A percentile compares a stretch with the other conserved stretches of the same genome.
Evolutionary conservation across 2,329 filamentous ascomycete species (phyloP).

Genomic region (Seiridium unicorne): DNA sequence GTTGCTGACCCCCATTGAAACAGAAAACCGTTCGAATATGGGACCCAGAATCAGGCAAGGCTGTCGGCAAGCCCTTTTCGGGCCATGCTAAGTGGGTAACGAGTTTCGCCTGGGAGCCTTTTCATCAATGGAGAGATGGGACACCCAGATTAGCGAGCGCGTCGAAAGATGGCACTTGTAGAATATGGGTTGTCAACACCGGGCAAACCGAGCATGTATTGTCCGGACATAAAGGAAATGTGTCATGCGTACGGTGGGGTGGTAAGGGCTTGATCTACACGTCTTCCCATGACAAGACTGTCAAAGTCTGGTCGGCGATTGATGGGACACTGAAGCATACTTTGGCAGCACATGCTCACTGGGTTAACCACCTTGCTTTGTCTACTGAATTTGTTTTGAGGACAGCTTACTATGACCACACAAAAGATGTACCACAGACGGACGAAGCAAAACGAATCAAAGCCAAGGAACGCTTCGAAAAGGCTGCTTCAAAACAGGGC

Average conservation of each 20-base stretch:
- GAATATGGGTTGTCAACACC: conserved; percentile 81
- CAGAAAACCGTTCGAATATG: conserved; percentile 73
- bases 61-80: conserved; percentile 69
- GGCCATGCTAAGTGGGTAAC: conserved; percentile 91
- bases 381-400: conserved; percentile 89
- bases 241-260: conserved; percentile 92
- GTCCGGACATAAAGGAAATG: conserved; percentile 75
- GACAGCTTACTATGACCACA: conserved; percentile 85
- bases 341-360: conserved; percentile 81
- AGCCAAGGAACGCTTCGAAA: conserved; percentile 80
- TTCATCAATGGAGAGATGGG: conserved; percentile 75
- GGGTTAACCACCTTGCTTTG: conserved; percentile 92
- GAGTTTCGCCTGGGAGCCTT: conserved; percentile 88
- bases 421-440: conserved; percentile 62
- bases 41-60: conserved; percentile 79
- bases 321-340: conserved; percentile 80
- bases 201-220: conserved; percentile 79
- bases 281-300: conserved; percentile 84
- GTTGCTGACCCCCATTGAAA: too few relatives aligned
- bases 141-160: conserved; percentile 79
- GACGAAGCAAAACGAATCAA: conserved; percentile 71
- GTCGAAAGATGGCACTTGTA: conserved; percentile 84
- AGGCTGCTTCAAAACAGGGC: conserved; percentile 74
- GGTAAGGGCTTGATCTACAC: conserved; percentile 85
- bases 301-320: conserved; percentile 84